These are phyloP conservation scores for Aspergillus saccharolyticus DNA, from an alignment of 495 filamentous ascomycete species.

Conservation along the genomic window DNA sequence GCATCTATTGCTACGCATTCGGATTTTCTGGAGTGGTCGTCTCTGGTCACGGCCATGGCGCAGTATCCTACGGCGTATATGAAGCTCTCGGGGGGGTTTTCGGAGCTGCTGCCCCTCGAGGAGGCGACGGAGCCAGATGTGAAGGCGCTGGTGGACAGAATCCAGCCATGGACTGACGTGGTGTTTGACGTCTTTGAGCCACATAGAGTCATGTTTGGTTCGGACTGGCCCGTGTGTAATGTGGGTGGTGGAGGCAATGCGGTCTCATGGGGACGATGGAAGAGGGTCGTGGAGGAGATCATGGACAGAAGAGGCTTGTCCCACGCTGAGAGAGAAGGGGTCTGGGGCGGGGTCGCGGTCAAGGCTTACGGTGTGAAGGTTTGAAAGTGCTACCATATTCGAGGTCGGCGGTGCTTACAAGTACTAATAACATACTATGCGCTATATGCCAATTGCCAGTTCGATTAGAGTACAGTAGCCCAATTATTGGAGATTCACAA, in stretches of 20 bases:
- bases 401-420: too few relatives aligned
- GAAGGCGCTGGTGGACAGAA: constrained; percentile 31
- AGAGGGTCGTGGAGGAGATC: constrained; percentile 43
- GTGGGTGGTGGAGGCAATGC: constrained; percentile 52
- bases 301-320: constrained; percentile 53
- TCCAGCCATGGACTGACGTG: constrained; percentile 62
- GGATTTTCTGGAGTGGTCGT: constrained; percentile 51
- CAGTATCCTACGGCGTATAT: constrained; percentile 62
- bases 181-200: constrained; percentile 64
- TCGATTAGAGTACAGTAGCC: neutral
- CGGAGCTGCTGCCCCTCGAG: constrained; percentile 56
- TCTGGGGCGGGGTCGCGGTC: constrained; percentile 67
- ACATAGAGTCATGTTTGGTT: constrained; percentile 77
- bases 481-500: constrained; percentile 60
- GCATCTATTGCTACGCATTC: constrained; percentile 41
- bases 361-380: constrained; percentile 56
- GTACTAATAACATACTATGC: neutral
- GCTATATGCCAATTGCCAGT: neutral
- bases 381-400: constrained; percentile 11
- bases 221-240: constrained; percentile 87
- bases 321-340: constrained; percentile 50
- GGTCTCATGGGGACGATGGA: constrained; percentile 49
- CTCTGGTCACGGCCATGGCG: constrained; percentile 43
- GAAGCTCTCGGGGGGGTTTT: constrained; percentile 82
- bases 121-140: constrained; percentile 33